Evolutionary conservation across 768 basidiomycete species (phyloP).

Genomic region (Rubroboletus pulcherrimus): DNA sequence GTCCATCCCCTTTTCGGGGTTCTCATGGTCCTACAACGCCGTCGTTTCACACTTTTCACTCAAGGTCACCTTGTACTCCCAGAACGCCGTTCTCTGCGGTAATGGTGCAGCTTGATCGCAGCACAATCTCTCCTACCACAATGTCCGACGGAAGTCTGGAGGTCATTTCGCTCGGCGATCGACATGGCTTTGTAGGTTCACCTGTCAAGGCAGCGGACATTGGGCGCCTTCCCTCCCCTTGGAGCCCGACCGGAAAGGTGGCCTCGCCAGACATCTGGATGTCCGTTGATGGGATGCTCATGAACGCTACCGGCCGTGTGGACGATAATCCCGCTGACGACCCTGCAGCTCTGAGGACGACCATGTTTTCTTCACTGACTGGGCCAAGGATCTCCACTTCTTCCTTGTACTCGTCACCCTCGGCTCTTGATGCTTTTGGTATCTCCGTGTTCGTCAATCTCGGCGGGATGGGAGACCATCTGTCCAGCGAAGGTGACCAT

Average conservation of each 20-base stretch:
- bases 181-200: conserved; percentile 4
- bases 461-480: background rate
- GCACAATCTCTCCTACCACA: conserved; percentile 19
- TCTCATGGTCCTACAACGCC: background rate
- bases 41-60: conserved; percentile 8
- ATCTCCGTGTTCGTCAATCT: conserved; percentile 17
- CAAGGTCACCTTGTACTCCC: conserved; percentile 7
- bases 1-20: conserved; percentile 4
- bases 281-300: conserved; percentile 19
- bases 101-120: conserved; percentile 21
- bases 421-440: conserved; percentile 17
- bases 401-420: conserved; percentile 14
- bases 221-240: conserved; percentile 27
- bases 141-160: conserved; percentile 24
- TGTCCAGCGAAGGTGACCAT: background rate
- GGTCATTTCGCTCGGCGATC: conserved; percentile 21
- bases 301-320: conserved; percentile 15
- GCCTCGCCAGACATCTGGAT: conserved; percentile 21
- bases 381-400: background rate
- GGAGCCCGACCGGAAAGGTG: conserved; percentile 22
- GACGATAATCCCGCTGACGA: background rate
- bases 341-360: background rate
- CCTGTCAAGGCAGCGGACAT: conserved; percentile 1
- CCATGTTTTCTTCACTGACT: background rate
- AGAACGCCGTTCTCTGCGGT: conserved; percentile 14